Evolutionary conservation across 2,329 filamentous ascomycete genomes (phyloP).

Genomic region (Eutypa lata): DNA sequence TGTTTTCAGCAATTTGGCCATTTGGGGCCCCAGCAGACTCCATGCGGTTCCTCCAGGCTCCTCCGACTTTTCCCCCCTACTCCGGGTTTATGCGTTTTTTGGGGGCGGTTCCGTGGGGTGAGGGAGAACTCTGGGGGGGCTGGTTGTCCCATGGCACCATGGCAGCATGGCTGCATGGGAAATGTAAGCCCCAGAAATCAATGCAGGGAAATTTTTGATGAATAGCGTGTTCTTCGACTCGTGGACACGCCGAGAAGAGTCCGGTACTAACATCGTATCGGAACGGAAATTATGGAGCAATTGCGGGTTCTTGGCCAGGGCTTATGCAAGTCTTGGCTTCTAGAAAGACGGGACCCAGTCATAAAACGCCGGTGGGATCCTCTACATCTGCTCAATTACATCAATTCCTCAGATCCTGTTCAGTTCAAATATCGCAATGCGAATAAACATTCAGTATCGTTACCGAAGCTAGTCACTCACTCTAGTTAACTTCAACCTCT

Average conservation of each 20-base stretch:
- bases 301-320: neutral
- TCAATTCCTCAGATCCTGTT: neutral
- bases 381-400: neutral
- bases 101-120: neutral
- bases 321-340: neutral
- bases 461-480: no score
- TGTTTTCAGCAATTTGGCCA: neutral
- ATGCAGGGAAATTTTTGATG: neutral
- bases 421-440: neutral
- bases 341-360: neutral
- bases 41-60: neutral
- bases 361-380: neutral
- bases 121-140: neutral
- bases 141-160: neutral
- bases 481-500: no score
- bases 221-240: neutral
- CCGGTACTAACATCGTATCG: neutral
- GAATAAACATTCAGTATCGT: neutral
- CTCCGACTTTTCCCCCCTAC: neutral
- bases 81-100: neutral
- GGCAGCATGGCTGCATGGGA: neutral
- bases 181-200: neutral
- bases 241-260: slow-evolving; percentile 1
- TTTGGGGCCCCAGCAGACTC: slow-evolving; percentile 12
- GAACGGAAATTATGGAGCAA: neutral